These are phyloP conservation scores for Aureobasidium leucospermi DNA, from an alignment of 2,329 filamentous ascomycete genomes.

Conservation along the genomic window DNA sequence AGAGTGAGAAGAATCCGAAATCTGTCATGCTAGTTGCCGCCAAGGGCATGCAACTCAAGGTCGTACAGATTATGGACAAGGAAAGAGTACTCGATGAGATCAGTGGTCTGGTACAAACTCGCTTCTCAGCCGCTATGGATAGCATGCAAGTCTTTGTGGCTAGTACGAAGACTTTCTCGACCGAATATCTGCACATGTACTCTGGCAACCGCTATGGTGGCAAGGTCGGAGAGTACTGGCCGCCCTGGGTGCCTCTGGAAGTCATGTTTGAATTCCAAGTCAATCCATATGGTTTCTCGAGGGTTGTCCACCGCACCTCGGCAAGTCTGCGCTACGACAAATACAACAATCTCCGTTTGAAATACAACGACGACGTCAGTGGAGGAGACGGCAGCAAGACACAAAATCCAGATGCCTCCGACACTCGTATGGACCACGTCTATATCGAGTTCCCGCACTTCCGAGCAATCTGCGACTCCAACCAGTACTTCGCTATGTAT, in stretches of 20 bases:
- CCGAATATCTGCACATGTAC: constrained; percentile 82
- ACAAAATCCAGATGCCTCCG: constrained; percentile 38
- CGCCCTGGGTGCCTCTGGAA: constrained; percentile 96
- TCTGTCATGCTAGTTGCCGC: constrained; percentile 94
- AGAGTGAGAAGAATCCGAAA: constrained; percentile 96
- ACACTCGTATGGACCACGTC: constrained; percentile 82
- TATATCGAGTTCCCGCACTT: constrained; percentile 96
- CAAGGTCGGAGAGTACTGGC: constrained; percentile 79
- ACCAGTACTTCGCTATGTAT: constrained; percentile 96
- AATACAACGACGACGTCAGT: constrained; percentile 91
- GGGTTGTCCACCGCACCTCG: constrained; percentile 94
- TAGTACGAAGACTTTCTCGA: constrained; percentile 81
- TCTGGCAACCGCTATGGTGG: constrained; percentile 90
- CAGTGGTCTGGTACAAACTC: constrained; percentile 87
- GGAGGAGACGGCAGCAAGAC: constrained; percentile 47
- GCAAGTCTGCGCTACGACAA: constrained; percentile 94
- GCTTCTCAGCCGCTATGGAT: constrained; percentile 93
- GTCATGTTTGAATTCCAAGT: constrained; percentile 95
- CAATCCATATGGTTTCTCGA: constrained; percentile 95
- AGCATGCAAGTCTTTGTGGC: constrained; percentile 98
- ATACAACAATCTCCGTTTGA: constrained; percentile 92
- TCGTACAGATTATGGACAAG: constrained; percentile 97
- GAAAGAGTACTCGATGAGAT: constrained; percentile 85
- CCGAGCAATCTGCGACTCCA: constrained; percentile 90
- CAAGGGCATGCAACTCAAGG: constrained; percentile 96